Evolutionary conservation across 805 yeast species (phyloP), one percentile per base, ranked within the genome.

Genomic region (Teunomyces barrocoloradensis): DNA sequence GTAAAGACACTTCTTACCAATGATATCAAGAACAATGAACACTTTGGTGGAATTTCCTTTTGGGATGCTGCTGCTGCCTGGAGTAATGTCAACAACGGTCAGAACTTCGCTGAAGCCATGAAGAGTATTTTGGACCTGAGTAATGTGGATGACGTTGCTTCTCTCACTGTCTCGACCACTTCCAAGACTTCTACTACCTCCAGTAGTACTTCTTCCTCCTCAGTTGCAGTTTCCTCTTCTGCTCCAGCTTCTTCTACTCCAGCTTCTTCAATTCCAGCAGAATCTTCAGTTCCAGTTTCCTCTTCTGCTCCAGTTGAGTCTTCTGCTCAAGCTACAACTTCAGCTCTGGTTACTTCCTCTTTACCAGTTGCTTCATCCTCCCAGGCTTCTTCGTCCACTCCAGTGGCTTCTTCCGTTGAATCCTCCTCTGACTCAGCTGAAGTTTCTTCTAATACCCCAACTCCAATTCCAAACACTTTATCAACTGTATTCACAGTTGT

Each of bases 1-100:
- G 61, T 65, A 25, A 45, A 57, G 47, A 21, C 37, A 11, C 44
- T 43, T 29, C 34, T 62, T 30, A 35, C 46, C 7, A 44, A 56
- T 18, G 39, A 52, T 15, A 57, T 64, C 23, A 51, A 49, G 44
- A 44, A 52, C 20, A 53, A 54, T 36, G 46, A 59, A 9, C 45
- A 56, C 47, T 69, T 73, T 34, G 77, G 74, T 17, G 77, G 71
- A 27, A 60, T 73, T 27, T 55, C 66, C 29, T 47, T 68, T 40
- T 68, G 73, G 73, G 73, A 68, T 49, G 68, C 68, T 6, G 56
- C 71, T 6, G 58, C 71, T n/a, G 64, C 58, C 20, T 53, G 47
- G 49, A 30, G 49, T 17, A 58, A 59, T 36, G 21, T 25, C 11
- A 40, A 41, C 18, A 42, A 45, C 27, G 56, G 60, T 18, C 39